Conservation (phyloP, 2,329 filamentous ascomycete genomes). For the Xylariaceae sp. region DNA sequence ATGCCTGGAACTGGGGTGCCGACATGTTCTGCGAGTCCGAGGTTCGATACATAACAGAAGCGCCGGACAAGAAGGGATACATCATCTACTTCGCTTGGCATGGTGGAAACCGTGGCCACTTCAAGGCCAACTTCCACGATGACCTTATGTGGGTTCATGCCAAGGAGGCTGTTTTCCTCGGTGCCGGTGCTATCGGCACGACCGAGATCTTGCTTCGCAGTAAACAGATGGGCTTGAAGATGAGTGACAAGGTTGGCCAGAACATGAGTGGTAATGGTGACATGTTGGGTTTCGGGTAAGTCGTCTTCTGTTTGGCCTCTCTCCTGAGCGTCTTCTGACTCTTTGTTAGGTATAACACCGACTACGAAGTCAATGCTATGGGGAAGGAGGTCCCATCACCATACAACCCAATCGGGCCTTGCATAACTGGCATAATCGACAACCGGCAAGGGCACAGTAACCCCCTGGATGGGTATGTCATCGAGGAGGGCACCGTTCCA, state of each 20-base stretch:
- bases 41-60: constrained; percentile 56
- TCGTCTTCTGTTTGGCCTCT: constrained; percentile 4
- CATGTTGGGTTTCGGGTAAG: constrained; percentile 56
- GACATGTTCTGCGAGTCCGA: constrained; percentile 67
- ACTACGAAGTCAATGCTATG: constrained; percentile 52
- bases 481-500: constrained; percentile 59
- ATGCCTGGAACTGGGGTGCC: constrained; percentile 68
- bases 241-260: constrained; percentile 53
- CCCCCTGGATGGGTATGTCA: constrained; percentile 56
- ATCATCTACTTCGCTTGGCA: constrained; percentile 62
- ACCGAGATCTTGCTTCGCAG: constrained; percentile 61
- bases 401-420: constrained; percentile 53
- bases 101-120: constrained; percentile 51
- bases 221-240: constrained; percentile 50
- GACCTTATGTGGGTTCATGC: constrained; percentile 65
- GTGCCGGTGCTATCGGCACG: constrained; percentile 59
- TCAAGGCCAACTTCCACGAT: constrained; percentile 48
- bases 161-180: constrained; percentile 59
- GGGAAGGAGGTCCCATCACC: constrained; percentile 46
- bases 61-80: constrained; percentile 49
- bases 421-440: constrained; percentile 59
- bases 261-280: constrained; percentile 64
- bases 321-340: constrained; percentile 18
- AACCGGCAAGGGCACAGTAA: constrained; percentile 48
- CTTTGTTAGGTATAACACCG: constrained; percentile 49